Evolutionary conservation across 2,329 filamentous ascomycete species (phyloP).

Genomic region (Pseudogymnoascus sp.): DNA sequence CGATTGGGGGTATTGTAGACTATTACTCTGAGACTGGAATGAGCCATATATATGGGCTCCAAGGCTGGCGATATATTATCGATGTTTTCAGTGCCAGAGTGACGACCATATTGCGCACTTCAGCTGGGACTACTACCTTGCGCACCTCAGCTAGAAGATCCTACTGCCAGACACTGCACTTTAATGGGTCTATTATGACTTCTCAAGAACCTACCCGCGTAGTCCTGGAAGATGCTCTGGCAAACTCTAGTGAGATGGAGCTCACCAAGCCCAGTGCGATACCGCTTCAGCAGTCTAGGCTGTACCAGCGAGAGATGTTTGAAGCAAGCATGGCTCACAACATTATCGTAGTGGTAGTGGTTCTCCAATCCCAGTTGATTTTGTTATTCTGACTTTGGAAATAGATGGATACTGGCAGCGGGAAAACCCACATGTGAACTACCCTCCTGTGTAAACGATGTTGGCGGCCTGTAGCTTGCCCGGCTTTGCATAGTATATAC

Average conservation of each 20-base stretch:
- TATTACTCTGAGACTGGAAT: background rate
- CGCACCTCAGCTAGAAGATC: background rate
- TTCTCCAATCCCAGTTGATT: background rate
- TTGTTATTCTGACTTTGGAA: background rate
- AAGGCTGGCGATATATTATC: background rate
- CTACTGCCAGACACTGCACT: background rate
- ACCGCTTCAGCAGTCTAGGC: background rate
- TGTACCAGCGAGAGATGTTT: conserved; percentile 69
- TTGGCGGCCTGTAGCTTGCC: background rate
- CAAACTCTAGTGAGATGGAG: background rate
- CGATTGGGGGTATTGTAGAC: background rate
- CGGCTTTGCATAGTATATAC: background rate
- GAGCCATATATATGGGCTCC: background rate
- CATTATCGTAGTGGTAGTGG: conserved; percentile 57
- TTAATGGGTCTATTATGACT: background rate
- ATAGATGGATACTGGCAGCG: conserved; percentile 72
- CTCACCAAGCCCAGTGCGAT: background rate
- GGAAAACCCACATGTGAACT: conserved; percentile 67
- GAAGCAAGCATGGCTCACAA: conserved; percentile 59
- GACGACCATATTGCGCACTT: background rate
- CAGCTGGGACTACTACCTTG: background rate
- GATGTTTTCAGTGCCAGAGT: background rate
- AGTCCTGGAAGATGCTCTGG: background rate
- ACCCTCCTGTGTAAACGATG: background rate
- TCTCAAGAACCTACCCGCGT: background rate